Base-by-base conservation (phyloP, 1,284 basidiomycete species). In the Ganoderma meredithae region DNA sequence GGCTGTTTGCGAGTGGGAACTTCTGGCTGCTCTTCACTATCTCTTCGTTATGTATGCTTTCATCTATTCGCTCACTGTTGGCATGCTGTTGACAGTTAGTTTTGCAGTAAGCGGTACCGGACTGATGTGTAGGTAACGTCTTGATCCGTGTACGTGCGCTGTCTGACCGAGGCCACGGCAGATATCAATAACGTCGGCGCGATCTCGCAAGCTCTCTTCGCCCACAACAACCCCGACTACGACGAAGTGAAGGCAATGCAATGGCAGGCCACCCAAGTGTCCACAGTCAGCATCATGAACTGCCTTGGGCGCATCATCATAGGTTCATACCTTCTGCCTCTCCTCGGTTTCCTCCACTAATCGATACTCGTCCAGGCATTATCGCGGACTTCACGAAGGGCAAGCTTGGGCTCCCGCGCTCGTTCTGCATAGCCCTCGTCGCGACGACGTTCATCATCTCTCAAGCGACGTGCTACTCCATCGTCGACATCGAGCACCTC, bases 171-270 rank as follows among this genome's bases (percentile, higher is more conserved):
- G 39, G 31, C 43, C 5, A 52, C 40, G 19, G 10, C 72, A 94
- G 92, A 94, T 75, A 98, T 98, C 82, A 97, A 97, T 81, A 98
- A 98, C 73, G 95, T 95, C 27, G 96, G 96, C n/a, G 92, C 93
- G 0, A 95, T 98, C 77, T 90, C 96, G 0, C 91, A 95, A 76
- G 94, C 94, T 0, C 84, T 98, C 15, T 95, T 90, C 69, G 88
- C 91, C 15, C 84, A 91, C 69, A 86, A 87, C 8, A 86, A 90
- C 60, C 79, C 86, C 0, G 75, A 83, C 3, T 94, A 92, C 73
- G 89, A 95, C 73, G 87, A 88, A 25, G 78, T 84, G 0, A 83
- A 85, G 70, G 90, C 95, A 0, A 85, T 90, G 1, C 87, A 88
- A 63, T 91, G 91, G 85, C 96, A 98, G 81, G 91, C 94, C 0